Evolutionary conservation across 768 basidiomycete genomes (phyloP).

Genomic region (Pholiota microspora): DNA sequence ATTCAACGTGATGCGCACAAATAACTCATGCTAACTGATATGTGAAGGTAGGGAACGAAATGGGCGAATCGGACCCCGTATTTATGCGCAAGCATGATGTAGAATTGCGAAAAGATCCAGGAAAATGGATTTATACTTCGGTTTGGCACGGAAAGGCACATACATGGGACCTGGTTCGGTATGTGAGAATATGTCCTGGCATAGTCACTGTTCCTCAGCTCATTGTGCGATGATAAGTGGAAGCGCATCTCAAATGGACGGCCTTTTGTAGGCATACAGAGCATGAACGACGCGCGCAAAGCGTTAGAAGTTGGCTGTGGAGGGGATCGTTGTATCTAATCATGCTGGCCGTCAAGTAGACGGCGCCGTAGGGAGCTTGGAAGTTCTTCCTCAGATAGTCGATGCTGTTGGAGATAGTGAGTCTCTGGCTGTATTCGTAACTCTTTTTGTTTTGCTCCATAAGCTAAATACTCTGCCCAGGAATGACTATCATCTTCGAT

Average conservation of each 20-base stretch:
- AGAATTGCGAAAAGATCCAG: slow-evolving; percentile 37
- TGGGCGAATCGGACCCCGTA: slow-evolving; percentile 46
- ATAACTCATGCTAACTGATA: not conserved
- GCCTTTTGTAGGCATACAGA: slow-evolving; percentile 54
- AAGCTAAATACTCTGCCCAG: slow-evolving; percentile 16
- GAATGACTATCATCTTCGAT: slow-evolving; percentile 51
- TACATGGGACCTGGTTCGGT: slow-evolving; percentile 52
- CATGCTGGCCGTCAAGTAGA: slow-evolving; percentile 58
- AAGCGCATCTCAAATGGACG: slow-evolving; percentile 44
- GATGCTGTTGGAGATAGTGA: slow-evolving; percentile 49
- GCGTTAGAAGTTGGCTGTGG: slow-evolving; percentile 45
- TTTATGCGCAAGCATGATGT: slow-evolving; percentile 46
- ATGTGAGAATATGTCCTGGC: no score
- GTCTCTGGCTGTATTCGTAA: slow-evolving; percentile 9
- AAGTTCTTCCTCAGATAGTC: slow-evolving; percentile 47
- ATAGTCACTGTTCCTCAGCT: no score
- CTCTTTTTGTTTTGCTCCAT: not conserved
- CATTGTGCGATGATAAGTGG: slow-evolving; percentile 33
- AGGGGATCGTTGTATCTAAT: slow-evolving; percentile 56
- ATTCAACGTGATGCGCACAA: not conserved
- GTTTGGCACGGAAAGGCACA: slow-evolving; percentile 53
- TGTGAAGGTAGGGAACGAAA: slow-evolving; percentile 40
- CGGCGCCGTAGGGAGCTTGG: slow-evolving; percentile 50
- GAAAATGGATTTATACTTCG: slow-evolving; percentile 47
- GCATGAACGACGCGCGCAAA: slow-evolving; percentile 43